Conservation (phyloP, 768 basidiomycete genomes). For the Tylopilus intermedius region DNA sequence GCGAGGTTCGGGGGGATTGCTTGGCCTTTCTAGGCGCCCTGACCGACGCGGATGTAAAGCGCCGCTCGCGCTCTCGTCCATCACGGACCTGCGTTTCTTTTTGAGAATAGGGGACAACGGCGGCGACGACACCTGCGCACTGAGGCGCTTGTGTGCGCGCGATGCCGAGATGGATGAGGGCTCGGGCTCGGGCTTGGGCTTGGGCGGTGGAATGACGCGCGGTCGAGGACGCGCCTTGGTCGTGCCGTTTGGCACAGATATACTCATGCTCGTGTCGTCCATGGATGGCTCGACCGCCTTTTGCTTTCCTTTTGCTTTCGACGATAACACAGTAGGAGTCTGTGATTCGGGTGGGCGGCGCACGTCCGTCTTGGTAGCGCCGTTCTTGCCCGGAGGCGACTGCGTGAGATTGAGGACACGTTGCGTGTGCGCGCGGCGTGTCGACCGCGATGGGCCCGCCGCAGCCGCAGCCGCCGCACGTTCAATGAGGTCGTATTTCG, state of each 20-base stretch:
- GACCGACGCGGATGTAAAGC: slow-evolving; percentile 15
- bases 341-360: slow-evolving; percentile 4
- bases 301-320: slow-evolving; percentile 32
- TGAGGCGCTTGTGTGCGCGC: slow-evolving; percentile 26
- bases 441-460: slow-evolving; percentile 51
- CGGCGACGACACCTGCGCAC: slow-evolving; percentile 17
- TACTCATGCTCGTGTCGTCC: slow-evolving; percentile 3
- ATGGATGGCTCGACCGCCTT: slow-evolving; percentile 20
- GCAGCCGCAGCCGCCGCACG: slow-evolving; percentile 37
- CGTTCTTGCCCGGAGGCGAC: slow-evolving; percentile 17
- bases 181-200: slow-evolving; percentile 1
- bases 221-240: slow-evolving; percentile 8
- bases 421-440: slow-evolving; percentile 55
- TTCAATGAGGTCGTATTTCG: slow-evolving; percentile 56
- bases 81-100: slow-evolving; percentile 26
- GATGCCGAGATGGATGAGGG: slow-evolving; percentile 7
- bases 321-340: slow-evolving; percentile 12
- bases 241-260: slow-evolving; percentile 14
- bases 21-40: slow-evolving; percentile 15
- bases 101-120: slow-evolving; percentile 16
- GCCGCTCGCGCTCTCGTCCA: slow-evolving; percentile 4
- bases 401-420: slow-evolving; percentile 43
- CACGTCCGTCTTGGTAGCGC: slow-evolving; percentile 10
- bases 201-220: background rate
- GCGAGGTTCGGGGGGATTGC: slow-evolving; percentile 12